Evolutionary conservation across 1,284 basidiomycete genomes (phyloP).

Genomic region (Apiotrichum brassicae): DNA sequence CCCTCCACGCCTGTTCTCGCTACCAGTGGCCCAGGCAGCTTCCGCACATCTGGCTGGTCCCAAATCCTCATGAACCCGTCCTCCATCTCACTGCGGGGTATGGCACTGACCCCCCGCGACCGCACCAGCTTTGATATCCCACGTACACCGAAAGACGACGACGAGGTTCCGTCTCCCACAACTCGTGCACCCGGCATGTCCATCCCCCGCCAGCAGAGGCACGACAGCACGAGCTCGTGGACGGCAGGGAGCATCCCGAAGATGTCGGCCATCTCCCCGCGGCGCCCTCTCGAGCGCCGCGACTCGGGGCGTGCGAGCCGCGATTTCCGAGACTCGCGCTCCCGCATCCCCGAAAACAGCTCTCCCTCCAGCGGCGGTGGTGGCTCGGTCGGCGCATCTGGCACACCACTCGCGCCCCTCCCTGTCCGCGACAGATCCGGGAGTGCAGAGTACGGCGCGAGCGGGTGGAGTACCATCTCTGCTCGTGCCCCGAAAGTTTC

Average conservation of each 20-base stretch:
- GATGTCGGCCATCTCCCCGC: background rate
- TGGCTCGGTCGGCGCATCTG: too few relatives aligned
- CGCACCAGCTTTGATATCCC: conserved; percentile 30
- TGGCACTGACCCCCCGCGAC: conserved; percentile 33
- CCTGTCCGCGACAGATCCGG: background rate
- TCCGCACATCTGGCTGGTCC: conserved; percentile 37
- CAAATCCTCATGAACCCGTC: conserved; percentile 38
- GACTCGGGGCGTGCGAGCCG: background rate
- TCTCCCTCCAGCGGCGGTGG: background rate
- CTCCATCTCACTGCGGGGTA: conserved; percentile 27
- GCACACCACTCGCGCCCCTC: too few relatives aligned
- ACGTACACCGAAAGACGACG: conserved; percentile 11
- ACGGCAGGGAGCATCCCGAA: background rate
- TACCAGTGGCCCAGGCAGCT: conserved; percentile 15
- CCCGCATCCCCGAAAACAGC: background rate
- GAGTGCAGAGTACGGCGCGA: background rate
- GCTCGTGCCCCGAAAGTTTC: conserved; percentile 18
- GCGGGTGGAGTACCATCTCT: conserved; percentile 1
- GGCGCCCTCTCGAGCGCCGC: conserved; percentile 4
- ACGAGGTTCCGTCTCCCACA: background rate
- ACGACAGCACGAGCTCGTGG: background rate
- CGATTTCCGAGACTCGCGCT: conserved; percentile 1
- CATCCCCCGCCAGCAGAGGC: conserved; percentile 7
- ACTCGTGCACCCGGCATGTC: background rate
- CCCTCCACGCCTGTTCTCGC: conserved; percentile 1